Percentiles rank a stretch among this genome's conserved stretches.
Evolutionary conservation across 176 grass and related monocot genomes (phyloP).

Genomic region (Elymus sibiricus): DNA sequence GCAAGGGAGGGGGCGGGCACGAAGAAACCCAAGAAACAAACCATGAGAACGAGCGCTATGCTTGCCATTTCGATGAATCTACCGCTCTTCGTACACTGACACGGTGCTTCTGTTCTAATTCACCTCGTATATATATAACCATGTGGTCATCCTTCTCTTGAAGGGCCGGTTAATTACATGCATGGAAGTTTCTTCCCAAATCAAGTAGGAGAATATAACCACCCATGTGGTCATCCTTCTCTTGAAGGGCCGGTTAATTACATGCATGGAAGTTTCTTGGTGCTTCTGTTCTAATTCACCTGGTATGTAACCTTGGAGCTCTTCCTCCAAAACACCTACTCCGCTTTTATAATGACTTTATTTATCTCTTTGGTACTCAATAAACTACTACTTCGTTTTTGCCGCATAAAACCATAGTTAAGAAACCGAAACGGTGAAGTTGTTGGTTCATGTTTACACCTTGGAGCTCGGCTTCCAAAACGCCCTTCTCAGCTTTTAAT

Average conservation of each 20-base stretch:
- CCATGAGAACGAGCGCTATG: neutral
- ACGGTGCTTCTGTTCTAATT: neutral
- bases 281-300: too few species aligned
- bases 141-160: neutral
- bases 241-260: neutral
- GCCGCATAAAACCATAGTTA: too few species aligned
- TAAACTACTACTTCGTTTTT: too few species aligned
- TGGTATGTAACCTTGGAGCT: too few species aligned
- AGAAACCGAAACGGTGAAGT: too few species aligned
- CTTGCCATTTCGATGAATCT: neutral
- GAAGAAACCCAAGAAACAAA: neutral
- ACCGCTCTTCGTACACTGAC: neutral
- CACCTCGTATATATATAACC: neutral
- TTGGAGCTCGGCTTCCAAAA: too few species aligned
- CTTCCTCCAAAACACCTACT: too few species aligned
- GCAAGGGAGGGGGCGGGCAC: neutral
- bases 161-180: neutral
- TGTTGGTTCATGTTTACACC: too few species aligned
- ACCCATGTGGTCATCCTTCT: neutral
- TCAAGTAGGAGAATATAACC: neutral
- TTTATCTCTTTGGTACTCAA: too few species aligned
- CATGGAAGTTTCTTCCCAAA: neutral
- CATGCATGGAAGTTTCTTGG: neutral
- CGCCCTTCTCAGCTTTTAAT: too few species aligned
- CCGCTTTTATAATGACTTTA: too few species aligned